Conservation (phyloP, 176 grass and related monocot genomes). For the Cenchrus fungigraminus region DNA sequence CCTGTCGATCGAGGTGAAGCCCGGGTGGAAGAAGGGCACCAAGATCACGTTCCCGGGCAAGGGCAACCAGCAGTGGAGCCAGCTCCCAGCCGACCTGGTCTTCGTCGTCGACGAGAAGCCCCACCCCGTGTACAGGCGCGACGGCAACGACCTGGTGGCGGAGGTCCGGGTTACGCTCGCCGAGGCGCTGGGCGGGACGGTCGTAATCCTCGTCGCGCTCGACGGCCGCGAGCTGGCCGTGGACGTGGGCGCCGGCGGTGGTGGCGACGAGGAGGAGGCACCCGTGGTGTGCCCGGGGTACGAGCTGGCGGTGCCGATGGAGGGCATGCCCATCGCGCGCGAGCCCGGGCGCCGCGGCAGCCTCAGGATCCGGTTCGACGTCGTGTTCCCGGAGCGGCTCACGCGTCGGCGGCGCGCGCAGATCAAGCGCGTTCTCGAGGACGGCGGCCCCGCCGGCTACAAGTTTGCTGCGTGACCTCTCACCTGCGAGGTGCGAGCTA, state of each 20-base stretch:
- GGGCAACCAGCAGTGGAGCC: conserved; percentile 52
- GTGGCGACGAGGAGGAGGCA: not conserved
- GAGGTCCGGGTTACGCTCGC: conserved; percentile 49
- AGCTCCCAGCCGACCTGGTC: conserved; percentile 54
- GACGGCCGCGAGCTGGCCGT: conserved; percentile 57
- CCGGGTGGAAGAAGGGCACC: conserved; percentile 88
- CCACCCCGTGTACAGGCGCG: conserved; percentile 61
- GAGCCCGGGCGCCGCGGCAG: conserved; percentile 63
- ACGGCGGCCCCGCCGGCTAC: not conserved
- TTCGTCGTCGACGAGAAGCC: conserved; percentile 83
- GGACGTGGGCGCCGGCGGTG: conserved; percentile 16
- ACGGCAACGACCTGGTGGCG: conserved; percentile 64
- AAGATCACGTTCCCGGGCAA: conserved; percentile 79
- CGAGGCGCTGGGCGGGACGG: conserved; percentile 60
- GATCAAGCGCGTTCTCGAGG: conserved; percentile 53
- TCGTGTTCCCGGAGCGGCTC: conserved; percentile 60
- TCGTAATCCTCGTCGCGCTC: conserved; percentile 51
- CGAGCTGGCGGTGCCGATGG: conserved; percentile 60
- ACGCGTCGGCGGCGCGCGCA: conserved; percentile 23
- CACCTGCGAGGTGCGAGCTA: too few species aligned
- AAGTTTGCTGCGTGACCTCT: too few species aligned
- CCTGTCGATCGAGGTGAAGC: conserved; percentile 73
- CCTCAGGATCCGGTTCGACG: conserved; percentile 65
- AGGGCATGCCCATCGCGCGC: conserved; percentile 80
- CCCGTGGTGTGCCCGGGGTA: conserved; percentile 58